Evolutionary conservation across 371 early-diverging fungal genomes (phyloP), one percentile per base, ranked within the genome.

Genomic region (Mucor irregularis): DNA sequence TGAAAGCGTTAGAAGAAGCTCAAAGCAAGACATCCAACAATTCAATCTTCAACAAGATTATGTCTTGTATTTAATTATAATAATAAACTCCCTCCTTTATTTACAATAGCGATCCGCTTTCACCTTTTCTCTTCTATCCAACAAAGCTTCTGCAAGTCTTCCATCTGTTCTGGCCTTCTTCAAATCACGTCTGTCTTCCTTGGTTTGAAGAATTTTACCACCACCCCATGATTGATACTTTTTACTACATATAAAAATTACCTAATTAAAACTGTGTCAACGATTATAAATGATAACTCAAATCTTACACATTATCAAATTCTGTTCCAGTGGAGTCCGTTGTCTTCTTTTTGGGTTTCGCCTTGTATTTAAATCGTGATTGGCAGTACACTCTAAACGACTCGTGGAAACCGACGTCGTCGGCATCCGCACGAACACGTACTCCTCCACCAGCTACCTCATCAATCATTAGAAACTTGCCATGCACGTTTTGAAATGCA

Each of bases 81-180:
- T n/a, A n/a, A n/a, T n/a, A n/a, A n/a, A n/a, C n/a, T n/a, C n/a
- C n/a, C n/a, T 21, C 16, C 31, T 40, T 74, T 77, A 90, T 75
- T 91, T 91, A 77, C 91, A 90, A 55, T 90, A 90, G 33, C 90
- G 87, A 70, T 94, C 94, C 5, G 88, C 80, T 63, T 94, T 94
- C 35, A 88, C 68, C 68, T 92, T 92, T 47, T 81, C 84, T 51
- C 94, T 72, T 43, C 92, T 84, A 71, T 91, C 90, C 61, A 94
- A 64, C 55, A 94, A 68, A 19, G 88, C 84, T 67, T 92, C 92
- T 37, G 89, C 81, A 37, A 91, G 61, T 9, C 76, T 82, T 2
- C 94, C 94, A 52, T 88, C 83, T 53, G 85, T 77, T 54, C 76
- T 81, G 3, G 94, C 94, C 45, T 68, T 70, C 56, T 81, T 83